Percentiles rank a stretch among this genome's conserved stretches.
Evolutionary conservation across 805 yeast species (phyloP).

Genomic region (Candida easanensis): DNA sequence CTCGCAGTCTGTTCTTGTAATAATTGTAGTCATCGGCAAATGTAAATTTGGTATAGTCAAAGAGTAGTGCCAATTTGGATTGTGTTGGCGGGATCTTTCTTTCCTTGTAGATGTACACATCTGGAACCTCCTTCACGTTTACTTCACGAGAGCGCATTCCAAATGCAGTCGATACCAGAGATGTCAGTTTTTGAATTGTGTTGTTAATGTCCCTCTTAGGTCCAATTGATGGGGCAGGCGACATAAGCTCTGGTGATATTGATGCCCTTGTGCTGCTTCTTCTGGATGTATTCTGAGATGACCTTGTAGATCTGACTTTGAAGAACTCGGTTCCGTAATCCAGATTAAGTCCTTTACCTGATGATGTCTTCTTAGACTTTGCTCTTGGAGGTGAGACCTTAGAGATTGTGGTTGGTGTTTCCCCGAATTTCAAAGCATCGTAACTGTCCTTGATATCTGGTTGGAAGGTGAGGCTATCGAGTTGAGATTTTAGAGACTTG

Average conservation of each 20-base stretch:
- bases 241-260: constrained; percentile 5
- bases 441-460: constrained; percentile 10
- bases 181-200: background rate
- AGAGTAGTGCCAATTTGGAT: constrained; percentile 8
- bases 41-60: background rate
- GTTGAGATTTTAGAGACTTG: constrained; percentile 1
- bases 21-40: constrained; percentile 35
- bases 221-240: constrained; percentile 22
- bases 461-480: constrained; percentile 6
- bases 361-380: constrained; percentile 11
- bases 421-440: background rate
- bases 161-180: background rate
- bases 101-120: constrained; percentile 21
- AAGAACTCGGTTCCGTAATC: constrained; percentile 39
- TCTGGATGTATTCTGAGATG: background rate
- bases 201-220: background rate
- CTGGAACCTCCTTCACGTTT: constrained; percentile 6
- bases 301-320: background rate
- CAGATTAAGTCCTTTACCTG: background rate
- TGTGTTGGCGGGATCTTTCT: constrained; percentile 15
- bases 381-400: background rate
- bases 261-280: constrained; percentile 11
- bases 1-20: constrained; percentile 42
- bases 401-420: background rate
- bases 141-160: background rate